These are phyloP conservation scores for Lentinus brumalis DNA, from an alignment of 768 basidiomycete genomes.

Conservation along the genomic window DNA sequence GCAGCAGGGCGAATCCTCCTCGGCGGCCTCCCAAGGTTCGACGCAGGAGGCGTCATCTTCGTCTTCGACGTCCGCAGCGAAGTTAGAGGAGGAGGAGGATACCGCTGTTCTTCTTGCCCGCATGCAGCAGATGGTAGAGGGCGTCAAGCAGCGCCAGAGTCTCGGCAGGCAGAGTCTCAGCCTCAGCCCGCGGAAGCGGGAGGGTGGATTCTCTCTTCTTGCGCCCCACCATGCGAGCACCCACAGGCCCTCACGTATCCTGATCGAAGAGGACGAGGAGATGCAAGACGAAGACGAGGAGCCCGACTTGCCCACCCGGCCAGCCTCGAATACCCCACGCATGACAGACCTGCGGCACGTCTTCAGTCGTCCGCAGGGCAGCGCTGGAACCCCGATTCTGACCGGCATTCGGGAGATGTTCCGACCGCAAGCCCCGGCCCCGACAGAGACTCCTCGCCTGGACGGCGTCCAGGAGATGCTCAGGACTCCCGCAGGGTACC, in stretches of 20 bases:
- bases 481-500: slow-evolving; percentile 31
- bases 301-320: not conserved
- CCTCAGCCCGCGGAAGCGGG: slow-evolving; percentile 25
- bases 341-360: slow-evolving; percentile 36
- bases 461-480: slow-evolving; percentile 38
- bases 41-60: not conserved
- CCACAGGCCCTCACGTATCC: slow-evolving; percentile 25
- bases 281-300: slow-evolving; percentile 21
- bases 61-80: slow-evolving; percentile 1
- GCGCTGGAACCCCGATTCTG: slow-evolving; percentile 27
- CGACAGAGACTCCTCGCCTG: slow-evolving; percentile 35
- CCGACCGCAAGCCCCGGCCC: slow-evolving; percentile 13
- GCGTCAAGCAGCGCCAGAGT: slow-evolving; percentile 38
- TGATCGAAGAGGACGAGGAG: slow-evolving; percentile 23
- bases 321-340: slow-evolving; percentile 28
- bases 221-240: slow-evolving; percentile 34
- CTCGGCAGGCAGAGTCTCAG: slow-evolving; percentile 15
- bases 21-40: not conserved
- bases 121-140: slow-evolving; percentile 40
- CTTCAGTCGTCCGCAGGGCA: slow-evolving; percentile 24
- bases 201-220: slow-evolving; percentile 25
- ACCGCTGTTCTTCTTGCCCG: slow-evolving; percentile 37
- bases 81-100: slow-evolving; percentile 32
- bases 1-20: not conserved
- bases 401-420: slow-evolving; percentile 37